A percentile compares a stretch with the other conserved stretches of the same genome.
Conservation (phyloP, 1,284 basidiomycete species). For the Bjerkandera adusta region DNA sequence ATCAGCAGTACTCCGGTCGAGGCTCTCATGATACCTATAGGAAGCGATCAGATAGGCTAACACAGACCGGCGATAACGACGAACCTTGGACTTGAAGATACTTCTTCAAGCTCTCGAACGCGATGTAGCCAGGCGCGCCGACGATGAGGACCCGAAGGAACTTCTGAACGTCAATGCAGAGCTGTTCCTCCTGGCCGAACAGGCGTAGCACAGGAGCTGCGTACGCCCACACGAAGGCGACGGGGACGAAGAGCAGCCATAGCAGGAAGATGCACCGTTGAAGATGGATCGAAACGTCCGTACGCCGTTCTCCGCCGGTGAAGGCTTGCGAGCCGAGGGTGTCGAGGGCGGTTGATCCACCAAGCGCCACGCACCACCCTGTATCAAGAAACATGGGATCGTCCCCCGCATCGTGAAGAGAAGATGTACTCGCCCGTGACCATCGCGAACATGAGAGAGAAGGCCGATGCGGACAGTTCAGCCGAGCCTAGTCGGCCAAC, state of each 20-base stretch:
- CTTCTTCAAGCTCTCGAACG: conserved; percentile 75
- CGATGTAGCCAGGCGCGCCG: conserved; percentile 71
- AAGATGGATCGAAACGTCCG: conserved; percentile 66
- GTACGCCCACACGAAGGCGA: conserved; percentile 58
- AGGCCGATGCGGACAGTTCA: conserved; percentile 68
- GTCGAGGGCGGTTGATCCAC: conserved; percentile 75
- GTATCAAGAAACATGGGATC: conserved; percentile 45
- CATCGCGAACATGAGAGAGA: conserved; percentile 73
- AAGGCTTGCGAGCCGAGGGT: conserved; percentile 76
- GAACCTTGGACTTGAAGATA: conserved; percentile 77
- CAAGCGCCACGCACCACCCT: conserved; percentile 76
- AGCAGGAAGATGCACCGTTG: conserved; percentile 65
- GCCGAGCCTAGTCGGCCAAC: conserved; percentile 65
- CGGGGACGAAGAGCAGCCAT: conserved; percentile 61
- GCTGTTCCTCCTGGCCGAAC: conserved; percentile 56
- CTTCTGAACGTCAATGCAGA: conserved; percentile 57
- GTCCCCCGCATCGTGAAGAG: conserved; percentile 26
- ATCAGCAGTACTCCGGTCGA: conserved; percentile 60
- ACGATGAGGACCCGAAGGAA: conserved; percentile 63
- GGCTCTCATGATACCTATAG: conserved; percentile 68
- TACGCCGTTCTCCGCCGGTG: conserved; percentile 53
- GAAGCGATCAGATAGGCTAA: background rate
- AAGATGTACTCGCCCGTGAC: conserved; percentile 63
- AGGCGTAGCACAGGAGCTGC: conserved; percentile 56
- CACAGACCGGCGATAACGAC: conserved; percentile 15